Conservation (phyloP, 441 rosid species). For the Pelargonium citronellum region DNA sequence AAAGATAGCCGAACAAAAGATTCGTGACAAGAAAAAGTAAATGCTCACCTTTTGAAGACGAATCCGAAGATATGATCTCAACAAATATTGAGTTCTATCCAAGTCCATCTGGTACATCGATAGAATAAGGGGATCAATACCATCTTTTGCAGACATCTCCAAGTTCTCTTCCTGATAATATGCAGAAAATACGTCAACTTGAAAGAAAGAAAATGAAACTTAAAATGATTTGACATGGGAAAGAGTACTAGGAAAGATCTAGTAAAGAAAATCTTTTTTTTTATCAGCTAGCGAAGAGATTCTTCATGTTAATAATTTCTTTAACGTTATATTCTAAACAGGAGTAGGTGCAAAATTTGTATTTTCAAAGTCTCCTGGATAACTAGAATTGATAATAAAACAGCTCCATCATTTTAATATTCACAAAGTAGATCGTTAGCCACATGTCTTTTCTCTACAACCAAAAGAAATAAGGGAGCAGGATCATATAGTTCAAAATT, state of each 20-base stretch:
- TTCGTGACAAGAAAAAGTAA: background rate
- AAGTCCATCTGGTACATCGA: slow-evolving; percentile 86
- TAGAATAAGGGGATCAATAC: slow-evolving; percentile 56
- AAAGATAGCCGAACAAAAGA: background rate
- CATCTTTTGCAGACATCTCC: slow-evolving; percentile 44
- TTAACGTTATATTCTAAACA: background rate
- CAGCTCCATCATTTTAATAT: background rate
- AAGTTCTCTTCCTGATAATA: slow-evolving; percentile 59
- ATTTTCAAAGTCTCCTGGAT: background rate
- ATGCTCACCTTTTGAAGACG: slow-evolving; percentile 65
- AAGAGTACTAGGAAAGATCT: background rate
- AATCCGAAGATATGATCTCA: slow-evolving; percentile 79
- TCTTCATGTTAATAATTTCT: too few species aligned
- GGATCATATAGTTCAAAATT: background rate
- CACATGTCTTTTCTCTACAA: background rate
- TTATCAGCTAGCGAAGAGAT: too few species aligned
- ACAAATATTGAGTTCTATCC: slow-evolving; percentile 66
- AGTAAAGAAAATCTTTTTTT: too few species aligned
- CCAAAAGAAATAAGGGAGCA: background rate
- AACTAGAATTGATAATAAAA: background rate
- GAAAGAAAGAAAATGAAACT: background rate
- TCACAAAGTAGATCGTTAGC: background rate
- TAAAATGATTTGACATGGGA: background rate
- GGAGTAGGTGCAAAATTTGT: background rate
- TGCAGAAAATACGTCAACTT: slow-evolving; percentile 1